These are phyloP conservation scores for Aureococcus anophagefferens DNA, from an alignment of 108 stramenopile genomes.

Conservation along the genomic window DNA sequence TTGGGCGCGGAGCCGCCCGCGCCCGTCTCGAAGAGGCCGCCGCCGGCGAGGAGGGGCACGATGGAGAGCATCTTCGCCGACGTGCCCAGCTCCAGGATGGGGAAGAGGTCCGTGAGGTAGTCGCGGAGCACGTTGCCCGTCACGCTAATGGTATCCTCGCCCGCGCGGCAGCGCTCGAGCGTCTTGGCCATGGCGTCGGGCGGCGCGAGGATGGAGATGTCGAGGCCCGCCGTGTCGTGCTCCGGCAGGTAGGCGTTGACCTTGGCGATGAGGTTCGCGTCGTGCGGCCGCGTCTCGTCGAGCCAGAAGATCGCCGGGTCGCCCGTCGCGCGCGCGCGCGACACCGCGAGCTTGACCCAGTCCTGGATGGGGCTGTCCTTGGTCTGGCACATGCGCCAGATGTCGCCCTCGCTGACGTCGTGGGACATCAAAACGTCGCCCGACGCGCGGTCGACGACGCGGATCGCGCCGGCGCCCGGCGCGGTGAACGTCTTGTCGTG, in stretches of 20 bases:
- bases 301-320: slow-evolving; percentile 77
- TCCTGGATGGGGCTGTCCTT: slow-evolving; percentile 81
- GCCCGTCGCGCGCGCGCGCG: slow-evolving; percentile 65
- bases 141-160: slow-evolving; percentile 78
- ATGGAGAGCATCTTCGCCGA: slow-evolving; percentile 90
- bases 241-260: slow-evolving; percentile 73
- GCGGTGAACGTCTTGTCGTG: slow-evolving; percentile 88
- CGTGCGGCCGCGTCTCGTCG: slow-evolving; percentile 77
- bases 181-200: slow-evolving; percentile 69
- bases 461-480: slow-evolving; percentile 51
- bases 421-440: slow-evolving; percentile 53
- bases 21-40: slow-evolving; percentile 85
- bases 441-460: slow-evolving; percentile 62
- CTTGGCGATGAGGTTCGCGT: slow-evolving; percentile 64
- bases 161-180: slow-evolving; percentile 73
- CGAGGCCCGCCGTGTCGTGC: slow-evolving; percentile 68
- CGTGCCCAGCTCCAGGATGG: slow-evolving; percentile 82
- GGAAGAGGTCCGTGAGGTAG: slow-evolving; percentile 80
- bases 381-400: slow-evolving; percentile 88
- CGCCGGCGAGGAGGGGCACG: slow-evolving; percentile 77
- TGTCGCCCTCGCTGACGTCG: slow-evolving; percentile 67
- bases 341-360: slow-evolving; percentile 79
- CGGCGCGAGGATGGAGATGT: slow-evolving; percentile 79
- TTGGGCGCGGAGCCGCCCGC: slow-evolving; percentile 87
- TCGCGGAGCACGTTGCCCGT: slow-evolving; percentile 90